Evolutionary conservation across 768 basidiomycete species (phyloP).

Genomic region (Heimioporus sp.): DNA sequence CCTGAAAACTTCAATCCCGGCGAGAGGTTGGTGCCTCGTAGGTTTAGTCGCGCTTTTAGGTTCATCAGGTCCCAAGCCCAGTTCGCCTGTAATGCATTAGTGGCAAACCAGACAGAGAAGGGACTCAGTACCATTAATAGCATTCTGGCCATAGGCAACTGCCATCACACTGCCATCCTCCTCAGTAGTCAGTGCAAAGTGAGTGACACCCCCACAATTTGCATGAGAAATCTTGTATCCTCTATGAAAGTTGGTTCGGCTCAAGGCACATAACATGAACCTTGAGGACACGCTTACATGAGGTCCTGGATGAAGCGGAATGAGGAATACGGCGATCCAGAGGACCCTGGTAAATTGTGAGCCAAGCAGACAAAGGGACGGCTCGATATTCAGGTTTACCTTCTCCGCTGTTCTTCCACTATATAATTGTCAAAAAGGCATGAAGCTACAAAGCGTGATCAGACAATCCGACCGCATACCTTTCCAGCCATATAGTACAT

Average conservation of each 20-base stretch:
- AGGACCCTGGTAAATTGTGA: slow-evolving; percentile 65
- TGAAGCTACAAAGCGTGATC: background rate
- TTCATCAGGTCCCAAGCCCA: slow-evolving; percentile 76
- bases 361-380: background rate
- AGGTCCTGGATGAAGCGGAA: slow-evolving; percentile 88
- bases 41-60: slow-evolving; percentile 89
- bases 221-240: slow-evolving; percentile 73
- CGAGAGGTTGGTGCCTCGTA: slow-evolving; percentile 62
- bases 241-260: slow-evolving; percentile 37
- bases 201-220: slow-evolving; percentile 83
- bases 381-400: slow-evolving; percentile 39
- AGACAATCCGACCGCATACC: slow-evolving; percentile 33
- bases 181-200: slow-evolving; percentile 77
- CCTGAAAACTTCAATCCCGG: slow-evolving; percentile 72
- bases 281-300: slow-evolving; percentile 46
- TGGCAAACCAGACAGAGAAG: background rate
- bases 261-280: background rate
- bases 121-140: slow-evolving; percentile 61
- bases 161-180: slow-evolving; percentile 78
- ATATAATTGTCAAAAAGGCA: slow-evolving; percentile 18
- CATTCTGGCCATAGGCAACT: slow-evolving; percentile 83
- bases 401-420: slow-evolving; percentile 97
- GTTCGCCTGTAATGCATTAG: slow-evolving; percentile 52
- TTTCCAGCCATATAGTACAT: slow-evolving; percentile 90
- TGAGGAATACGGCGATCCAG: slow-evolving; percentile 82